Percentiles rank a stretch among this genome's conserved stretches.
Conservation (phyloP, 1,284 basidiomycete genomes). For the Naganishia albida region DNA sequence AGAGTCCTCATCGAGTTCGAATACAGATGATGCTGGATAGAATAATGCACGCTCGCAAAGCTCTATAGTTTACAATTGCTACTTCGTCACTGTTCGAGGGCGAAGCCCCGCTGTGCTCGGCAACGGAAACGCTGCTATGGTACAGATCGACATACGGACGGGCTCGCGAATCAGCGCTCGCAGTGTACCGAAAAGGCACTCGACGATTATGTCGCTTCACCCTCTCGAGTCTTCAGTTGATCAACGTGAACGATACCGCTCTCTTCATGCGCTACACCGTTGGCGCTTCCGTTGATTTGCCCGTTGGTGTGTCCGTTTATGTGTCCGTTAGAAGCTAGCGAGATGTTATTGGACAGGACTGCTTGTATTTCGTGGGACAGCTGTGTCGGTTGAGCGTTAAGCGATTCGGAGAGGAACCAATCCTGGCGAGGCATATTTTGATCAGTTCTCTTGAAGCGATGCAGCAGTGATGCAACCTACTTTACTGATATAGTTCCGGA, state of each 20-base stretch:
- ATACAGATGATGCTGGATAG: too few species aligned
- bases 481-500: conserved; percentile 96
- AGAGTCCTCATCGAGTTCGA: too few species aligned
- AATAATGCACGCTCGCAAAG: too few species aligned
- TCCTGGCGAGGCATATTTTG: background rate
- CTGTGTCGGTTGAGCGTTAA: conserved; percentile 61
- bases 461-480: conserved; percentile 16
- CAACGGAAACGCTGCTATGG: too few species aligned
- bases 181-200: too few species aligned
- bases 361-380: conserved; percentile 59
- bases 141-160: too few species aligned
- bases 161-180: too few species aligned
- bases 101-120: background rate
- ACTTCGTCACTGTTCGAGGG: too few species aligned
- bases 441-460: background rate
- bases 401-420: conserved; percentile 72
- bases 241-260: conserved; percentile 18
- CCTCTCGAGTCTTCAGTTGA: conserved; percentile 15
- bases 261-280: background rate
- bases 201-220: background rate
- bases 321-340: background rate
- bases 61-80: background rate
- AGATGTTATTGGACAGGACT: conserved; percentile 44
- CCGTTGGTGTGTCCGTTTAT: background rate
- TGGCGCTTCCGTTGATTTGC: too few species aligned